Base-by-base conservation (phyloP, 2,329 filamentous ascomycete genomes). In the Epichloe glyceriae region DNA sequence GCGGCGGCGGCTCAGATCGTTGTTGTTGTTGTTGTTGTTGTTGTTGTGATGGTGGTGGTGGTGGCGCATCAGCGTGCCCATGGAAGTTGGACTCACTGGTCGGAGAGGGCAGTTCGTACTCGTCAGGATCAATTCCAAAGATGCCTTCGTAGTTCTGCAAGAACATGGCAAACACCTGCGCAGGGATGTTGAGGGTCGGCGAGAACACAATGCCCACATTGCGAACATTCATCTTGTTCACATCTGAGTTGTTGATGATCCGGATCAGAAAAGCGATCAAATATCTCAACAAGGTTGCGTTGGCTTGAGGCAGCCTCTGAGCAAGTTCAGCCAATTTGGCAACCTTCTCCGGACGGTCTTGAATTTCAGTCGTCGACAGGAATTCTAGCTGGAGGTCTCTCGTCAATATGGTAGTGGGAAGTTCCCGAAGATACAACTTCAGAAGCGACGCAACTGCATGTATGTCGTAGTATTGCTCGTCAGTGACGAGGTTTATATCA, bases 121-220 rank as follows among this genome's bases (percentile, higher is more conserved):
- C 74, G 57, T 84, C 80, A 0, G 85, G 77, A 17, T 80, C 73
- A 44, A 83, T 75, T 19, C 85, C 85, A 62, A 97, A 98, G 46
- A 98, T 91, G 41, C 77, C 79, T 55, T 86, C 78, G 62, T 88
- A 96, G 61, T 97, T 90, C 56, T 93, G 90, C 52, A 98, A 75
- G 66, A 98, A 93, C 66, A 94, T 78, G 3, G 90, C 89, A 64
- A 98, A 96, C 11, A 98, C 85, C 0, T 91, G 90, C 0, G 89
- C 89, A 0, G 93, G 91, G 42, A 98, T 95, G 65, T 97, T 97
- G 50, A 98, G 76, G 0, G 93, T 97, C 0, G 93, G 93, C 15
- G 93, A 95, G 67, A 98, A 98, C 51, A 98, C 91, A 59, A 98
- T 97, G 56, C 93, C 91, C 50, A 98, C 88, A 62, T 98, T 98